Conservation (phyloP, 2,329 filamentous ascomycete species). For the Trichoderma sp. region DNA sequence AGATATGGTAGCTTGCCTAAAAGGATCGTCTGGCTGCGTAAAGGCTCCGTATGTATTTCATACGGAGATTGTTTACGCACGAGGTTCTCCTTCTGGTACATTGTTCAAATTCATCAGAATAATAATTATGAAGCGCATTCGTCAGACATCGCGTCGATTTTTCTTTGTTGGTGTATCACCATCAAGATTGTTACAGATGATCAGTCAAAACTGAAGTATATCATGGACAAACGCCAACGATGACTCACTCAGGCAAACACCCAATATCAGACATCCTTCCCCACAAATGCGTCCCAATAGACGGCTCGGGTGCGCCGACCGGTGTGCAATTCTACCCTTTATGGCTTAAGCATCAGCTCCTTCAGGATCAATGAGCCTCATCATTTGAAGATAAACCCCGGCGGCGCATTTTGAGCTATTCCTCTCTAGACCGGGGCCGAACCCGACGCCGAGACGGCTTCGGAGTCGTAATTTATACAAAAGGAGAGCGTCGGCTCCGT, state of each 20-base stretch:
- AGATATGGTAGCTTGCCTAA: neutral
- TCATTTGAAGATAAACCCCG: neutral
- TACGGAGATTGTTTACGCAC: neutral
- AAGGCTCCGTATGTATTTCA: neutral
- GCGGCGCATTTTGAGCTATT: neutral
- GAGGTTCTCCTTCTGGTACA: neutral
- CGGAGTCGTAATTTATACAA: neutral
- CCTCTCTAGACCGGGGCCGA: conserved; percentile 2
- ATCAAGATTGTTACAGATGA: neutral
- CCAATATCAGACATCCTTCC: neutral
- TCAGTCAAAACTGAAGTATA: neutral
- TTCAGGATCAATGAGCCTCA: neutral
- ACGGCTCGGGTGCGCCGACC: neutral
- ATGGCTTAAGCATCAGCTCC: neutral
- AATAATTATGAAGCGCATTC: neutral
- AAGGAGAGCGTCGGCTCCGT: neutral
- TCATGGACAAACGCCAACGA: neutral
- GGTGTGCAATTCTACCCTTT: neutral
- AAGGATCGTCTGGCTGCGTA: neutral
- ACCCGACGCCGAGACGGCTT: neutral
- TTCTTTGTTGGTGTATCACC: too few species aligned
- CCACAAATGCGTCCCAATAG: neutral
- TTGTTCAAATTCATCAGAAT: neutral
- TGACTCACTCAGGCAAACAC: neutral
- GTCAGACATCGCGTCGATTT: neutral